Conservation (phyloP, 306 rosid genomes). For the Acacia confusa region DNA sequence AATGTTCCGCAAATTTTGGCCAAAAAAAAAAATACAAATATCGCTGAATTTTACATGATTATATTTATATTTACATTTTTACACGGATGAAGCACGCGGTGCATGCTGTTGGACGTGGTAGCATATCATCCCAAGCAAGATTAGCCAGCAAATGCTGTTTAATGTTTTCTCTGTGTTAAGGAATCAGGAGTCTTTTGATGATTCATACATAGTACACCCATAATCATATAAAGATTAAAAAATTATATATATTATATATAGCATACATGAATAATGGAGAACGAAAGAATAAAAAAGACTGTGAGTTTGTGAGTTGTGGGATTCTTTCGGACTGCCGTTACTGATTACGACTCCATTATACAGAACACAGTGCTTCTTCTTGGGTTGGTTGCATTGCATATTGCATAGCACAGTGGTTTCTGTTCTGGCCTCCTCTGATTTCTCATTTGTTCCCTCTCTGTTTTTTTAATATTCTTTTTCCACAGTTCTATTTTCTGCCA, state of each 20-base stretch:
- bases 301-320: neutral
- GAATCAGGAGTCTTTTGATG: slow-evolving; percentile 5
- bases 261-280: neutral
- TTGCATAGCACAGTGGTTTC: slow-evolving; percentile 31
- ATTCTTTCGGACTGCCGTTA: neutral
- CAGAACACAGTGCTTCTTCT: neutral
- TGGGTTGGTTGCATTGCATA: neutral
- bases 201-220: neutral
- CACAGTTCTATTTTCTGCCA: neutral
- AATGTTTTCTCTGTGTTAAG: neutral
- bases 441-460: slow-evolving; percentile 11
- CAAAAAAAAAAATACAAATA: neutral
- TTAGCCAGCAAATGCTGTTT: neutral
- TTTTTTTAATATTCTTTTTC: slow-evolving; percentile 1
- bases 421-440: slow-evolving; percentile 28
- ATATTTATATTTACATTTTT: neutral
- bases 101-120: neutral
- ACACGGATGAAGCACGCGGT: neutral
- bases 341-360: neutral
- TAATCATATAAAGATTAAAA: neutral
- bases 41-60: neutral
- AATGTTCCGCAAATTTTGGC: neutral
- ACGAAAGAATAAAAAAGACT: neutral
- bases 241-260: neutral
- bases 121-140: neutral